Conservation (phyloP, 768 basidiomycete genomes). For the Termitomyces sp. region DNA sequence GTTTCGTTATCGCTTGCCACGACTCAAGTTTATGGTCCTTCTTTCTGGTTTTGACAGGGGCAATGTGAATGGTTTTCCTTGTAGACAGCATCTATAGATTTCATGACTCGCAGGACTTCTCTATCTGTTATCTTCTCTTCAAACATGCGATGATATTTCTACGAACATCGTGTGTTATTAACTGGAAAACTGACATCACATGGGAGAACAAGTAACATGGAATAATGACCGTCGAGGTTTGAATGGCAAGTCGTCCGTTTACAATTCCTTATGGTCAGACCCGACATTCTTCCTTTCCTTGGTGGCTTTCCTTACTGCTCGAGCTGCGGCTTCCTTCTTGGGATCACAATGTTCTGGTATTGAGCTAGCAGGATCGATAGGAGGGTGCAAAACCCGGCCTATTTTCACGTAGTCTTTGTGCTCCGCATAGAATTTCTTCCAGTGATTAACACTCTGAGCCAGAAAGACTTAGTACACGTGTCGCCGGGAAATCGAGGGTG, state of each 20-base stretch:
- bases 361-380: conserved; percentile 74
- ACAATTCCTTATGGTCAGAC: conserved; percentile 34
- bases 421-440: conserved; percentile 86
- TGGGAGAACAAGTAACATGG: not conserved
- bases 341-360: conserved; percentile 71
- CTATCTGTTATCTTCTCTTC: not conserved
- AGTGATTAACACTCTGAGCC: conserved; percentile 68
- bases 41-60: not conserved
- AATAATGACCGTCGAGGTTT: not conserved
- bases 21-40: not conserved
- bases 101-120: not conserved
- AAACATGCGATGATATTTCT: not conserved
- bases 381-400: conserved; percentile 68
- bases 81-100: not conserved
- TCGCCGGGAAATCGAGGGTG: not conserved
- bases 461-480: not conserved
- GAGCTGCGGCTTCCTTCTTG: conserved; percentile 40
- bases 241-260: not conserved
- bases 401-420: conserved; percentile 77
- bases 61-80: not conserved
- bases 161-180: not conserved
- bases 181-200: not conserved
- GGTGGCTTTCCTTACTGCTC: conserved; percentile 20
- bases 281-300: conserved; percentile 18
- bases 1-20: not conserved